These are phyloP conservation scores for Leccinum olivaceopallidum DNA, from an alignment of 768 basidiomycete species.

Conservation along the genomic window DNA sequence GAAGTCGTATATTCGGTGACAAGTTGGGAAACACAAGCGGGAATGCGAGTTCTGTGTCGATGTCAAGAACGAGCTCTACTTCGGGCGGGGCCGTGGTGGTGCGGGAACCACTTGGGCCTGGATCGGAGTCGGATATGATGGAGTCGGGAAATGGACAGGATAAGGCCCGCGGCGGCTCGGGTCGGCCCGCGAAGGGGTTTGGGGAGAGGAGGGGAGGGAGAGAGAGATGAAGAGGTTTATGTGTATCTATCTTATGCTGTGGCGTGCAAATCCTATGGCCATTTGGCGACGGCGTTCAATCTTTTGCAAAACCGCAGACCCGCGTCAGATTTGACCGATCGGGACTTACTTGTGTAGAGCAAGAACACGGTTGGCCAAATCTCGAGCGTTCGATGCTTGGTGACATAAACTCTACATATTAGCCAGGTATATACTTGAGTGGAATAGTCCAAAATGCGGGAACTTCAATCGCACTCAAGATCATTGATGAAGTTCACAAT, in stretches of 20 bases:
- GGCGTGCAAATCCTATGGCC: neutral
- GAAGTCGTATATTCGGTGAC: constrained; percentile 69
- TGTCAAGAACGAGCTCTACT: neutral
- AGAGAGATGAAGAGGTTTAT: neutral
- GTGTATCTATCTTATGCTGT: neutral
- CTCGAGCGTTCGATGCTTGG: no score
- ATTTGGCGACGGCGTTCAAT: no score
- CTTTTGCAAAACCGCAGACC: neutral
- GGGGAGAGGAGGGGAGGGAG: constrained; percentile 20
- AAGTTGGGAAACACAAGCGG: neutral
- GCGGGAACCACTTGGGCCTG: constrained; percentile 38
- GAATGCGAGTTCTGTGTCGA: neutral
- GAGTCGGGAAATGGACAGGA: constrained; percentile 8
- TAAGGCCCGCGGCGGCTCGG: neutral
- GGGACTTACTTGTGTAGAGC: no score
- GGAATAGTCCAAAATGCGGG: no score
- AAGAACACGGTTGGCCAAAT: no score
- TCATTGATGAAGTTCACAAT: no score
- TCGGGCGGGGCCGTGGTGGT: constrained; percentile 17
- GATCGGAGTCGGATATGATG: constrained; percentile 4
- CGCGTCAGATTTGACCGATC: neutral
- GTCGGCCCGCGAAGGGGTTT: constrained; percentile 29
- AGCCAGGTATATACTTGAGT: no score
- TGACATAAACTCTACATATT: no score
- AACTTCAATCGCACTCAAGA: no score